These are phyloP conservation scores for Ceratocystis smalleyi DNA, from an alignment of 2,329 filamentous ascomycete species.

Conservation along the genomic window DNA sequence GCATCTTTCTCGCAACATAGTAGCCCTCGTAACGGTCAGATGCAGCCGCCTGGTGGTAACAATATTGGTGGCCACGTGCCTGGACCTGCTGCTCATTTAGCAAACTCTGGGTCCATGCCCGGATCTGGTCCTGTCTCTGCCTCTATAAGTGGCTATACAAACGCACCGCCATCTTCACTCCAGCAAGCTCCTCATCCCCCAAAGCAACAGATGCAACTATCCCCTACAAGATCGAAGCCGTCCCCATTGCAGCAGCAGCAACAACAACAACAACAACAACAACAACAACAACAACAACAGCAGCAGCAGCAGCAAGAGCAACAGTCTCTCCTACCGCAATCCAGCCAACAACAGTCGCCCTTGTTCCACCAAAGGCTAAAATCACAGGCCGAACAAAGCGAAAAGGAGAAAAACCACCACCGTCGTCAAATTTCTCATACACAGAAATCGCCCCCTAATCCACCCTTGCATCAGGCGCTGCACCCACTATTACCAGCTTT, in stretches of 20 bases:
- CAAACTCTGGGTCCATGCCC: slow-evolving; percentile 2
- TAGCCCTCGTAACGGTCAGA: slow-evolving; percentile 6
- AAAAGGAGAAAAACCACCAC: slow-evolving; percentile 17
- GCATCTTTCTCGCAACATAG: slow-evolving; percentile 14
- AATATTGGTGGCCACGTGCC: neutral
- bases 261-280: neutral
- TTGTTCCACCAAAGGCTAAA: no score
- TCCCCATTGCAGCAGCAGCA: neutral
- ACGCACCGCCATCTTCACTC: neutral
- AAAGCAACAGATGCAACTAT: neutral
- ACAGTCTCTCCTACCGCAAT: neutral
- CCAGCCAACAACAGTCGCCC: no score
- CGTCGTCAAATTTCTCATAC: neutral
- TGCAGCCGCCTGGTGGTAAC: neutral
- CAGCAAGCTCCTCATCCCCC: slow-evolving; percentile 4
- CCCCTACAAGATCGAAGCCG: neutral
- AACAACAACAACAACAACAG: slow-evolving; percentile 14
- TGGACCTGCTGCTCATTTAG: slow-evolving; percentile 1
- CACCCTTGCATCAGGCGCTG: slow-evolving; percentile 24
- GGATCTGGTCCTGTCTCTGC: neutral
- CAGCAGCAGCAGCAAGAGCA: slow-evolving; percentile 6
- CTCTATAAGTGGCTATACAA: neutral
- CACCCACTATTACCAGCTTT: slow-evolving; percentile 16
- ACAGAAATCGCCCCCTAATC: neutral
- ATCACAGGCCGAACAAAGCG: neutral